phyloP scores from a whole-genome alignment of 2,329 filamentous ascomycete genomes.

The Talaromyces piceae region DNA sequence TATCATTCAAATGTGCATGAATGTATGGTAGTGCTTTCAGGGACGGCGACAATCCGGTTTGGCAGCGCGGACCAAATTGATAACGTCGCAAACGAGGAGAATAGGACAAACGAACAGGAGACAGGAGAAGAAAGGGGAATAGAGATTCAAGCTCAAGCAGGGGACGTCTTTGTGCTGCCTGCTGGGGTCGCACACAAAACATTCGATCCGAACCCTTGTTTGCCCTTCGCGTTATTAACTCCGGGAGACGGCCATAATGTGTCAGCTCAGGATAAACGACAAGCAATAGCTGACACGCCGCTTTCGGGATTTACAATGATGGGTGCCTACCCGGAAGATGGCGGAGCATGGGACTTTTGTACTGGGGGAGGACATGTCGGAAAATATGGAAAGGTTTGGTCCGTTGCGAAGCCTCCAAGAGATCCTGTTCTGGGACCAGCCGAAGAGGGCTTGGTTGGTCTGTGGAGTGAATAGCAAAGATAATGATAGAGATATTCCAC shows the following conservation, averaged over 20 bases:
- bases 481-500: too few relatives aligned
- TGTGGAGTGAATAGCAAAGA: slow-evolving; percentile 20
- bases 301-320: slow-evolving; percentile 49
- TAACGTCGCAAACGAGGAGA: slow-evolving; percentile 38
- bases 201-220: slow-evolving; percentile 34
- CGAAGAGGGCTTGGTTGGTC: slow-evolving; percentile 29
- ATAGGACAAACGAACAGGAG: not conserved
- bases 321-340: slow-evolving; percentile 46
- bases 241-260: slow-evolving; percentile 37
- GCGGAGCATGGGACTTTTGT: slow-evolving; percentile 45
- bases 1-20: slow-evolving; percentile 53
- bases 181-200: slow-evolving; percentile 52
- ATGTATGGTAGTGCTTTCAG: slow-evolving; percentile 51
- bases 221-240: slow-evolving; percentile 36
- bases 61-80: slow-evolving; percentile 48
- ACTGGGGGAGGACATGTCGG: slow-evolving; percentile 39
- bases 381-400: slow-evolving; percentile 40
- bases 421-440: slow-evolving; percentile 44
- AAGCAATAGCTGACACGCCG: slow-evolving; percentile 29
- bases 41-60: slow-evolving; percentile 47
- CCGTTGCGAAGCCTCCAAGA: slow-evolving; percentile 35
- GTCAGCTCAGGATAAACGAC: slow-evolving; percentile 23
- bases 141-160: slow-evolving; percentile 40
- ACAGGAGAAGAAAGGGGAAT: not conserved
- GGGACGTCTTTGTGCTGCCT: slow-evolving; percentile 54